phyloP scores from a whole-genome alignment of 139 green algal species.

The Volvox reticuliferus region DNA sequence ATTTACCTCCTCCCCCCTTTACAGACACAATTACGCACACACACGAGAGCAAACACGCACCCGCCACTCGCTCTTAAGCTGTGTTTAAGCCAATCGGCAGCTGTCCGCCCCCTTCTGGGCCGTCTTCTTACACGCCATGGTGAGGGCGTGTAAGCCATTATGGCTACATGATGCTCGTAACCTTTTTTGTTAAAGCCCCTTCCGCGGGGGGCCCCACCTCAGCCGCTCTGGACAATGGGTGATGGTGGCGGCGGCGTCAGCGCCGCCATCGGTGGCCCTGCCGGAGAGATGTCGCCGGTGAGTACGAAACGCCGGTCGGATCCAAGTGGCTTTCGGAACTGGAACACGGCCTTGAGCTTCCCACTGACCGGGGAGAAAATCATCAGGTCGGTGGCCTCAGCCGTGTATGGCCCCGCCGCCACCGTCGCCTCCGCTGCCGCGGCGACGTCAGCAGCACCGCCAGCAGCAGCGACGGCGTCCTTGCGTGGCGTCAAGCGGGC shows the following conservation, averaged over 20 bases:
- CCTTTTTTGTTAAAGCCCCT: too few relatives aligned
- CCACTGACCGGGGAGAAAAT: constrained; percentile 8
- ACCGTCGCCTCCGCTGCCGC: not conserved
- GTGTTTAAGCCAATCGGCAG: too few relatives aligned
- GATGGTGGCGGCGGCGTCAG: not conserved
- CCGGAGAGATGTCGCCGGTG: not conserved
- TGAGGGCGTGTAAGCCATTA: too few relatives aligned
- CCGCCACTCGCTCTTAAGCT: too few relatives aligned
- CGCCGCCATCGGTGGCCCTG: not conserved
- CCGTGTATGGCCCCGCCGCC: not conserved
- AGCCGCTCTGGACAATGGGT: too few relatives aligned
- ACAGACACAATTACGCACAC: too few relatives aligned
- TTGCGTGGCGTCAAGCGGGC: not conserved
- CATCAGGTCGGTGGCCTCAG: constrained; percentile 19
- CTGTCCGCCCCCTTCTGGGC: too few relatives aligned
- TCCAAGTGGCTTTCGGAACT: constrained; percentile 32
- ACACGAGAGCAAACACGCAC: too few relatives aligned
- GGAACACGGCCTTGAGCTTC: constrained; percentile 14
- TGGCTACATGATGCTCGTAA: too few relatives aligned
- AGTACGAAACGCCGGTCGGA: constrained; percentile 7
- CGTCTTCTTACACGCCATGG: too few relatives aligned
- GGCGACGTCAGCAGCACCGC: not conserved
- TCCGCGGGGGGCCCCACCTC: too few relatives aligned
- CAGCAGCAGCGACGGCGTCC: not conserved
- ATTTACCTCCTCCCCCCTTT: too few relatives aligned